These are phyloP conservation scores for Orbilia quercus DNA, from an alignment of 2,329 filamentous ascomycete species.

Conservation along the genomic window DNA sequence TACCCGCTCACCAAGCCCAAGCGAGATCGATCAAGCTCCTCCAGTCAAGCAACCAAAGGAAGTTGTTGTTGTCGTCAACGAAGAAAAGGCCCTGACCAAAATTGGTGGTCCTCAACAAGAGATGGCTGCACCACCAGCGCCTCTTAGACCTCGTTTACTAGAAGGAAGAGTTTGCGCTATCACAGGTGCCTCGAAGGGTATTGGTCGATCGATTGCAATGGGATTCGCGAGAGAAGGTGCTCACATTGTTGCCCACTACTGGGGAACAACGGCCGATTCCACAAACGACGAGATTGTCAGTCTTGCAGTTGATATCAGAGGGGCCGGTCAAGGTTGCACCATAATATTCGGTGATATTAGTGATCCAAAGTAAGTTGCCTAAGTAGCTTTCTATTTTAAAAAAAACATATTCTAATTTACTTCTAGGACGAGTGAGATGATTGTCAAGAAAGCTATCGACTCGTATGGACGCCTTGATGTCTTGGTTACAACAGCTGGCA, in stretches of 20 bases:
- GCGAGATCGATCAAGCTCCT: conserved; percentile 36
- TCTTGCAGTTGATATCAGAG: conserved; percentile 60
- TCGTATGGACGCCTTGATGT: conserved; percentile 71
- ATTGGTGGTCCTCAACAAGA: conserved; percentile 21
- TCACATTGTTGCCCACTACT: conserved; percentile 60
- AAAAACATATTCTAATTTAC: conserved; percentile 12
- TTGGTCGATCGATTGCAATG: conserved; percentile 75
- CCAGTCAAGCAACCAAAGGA: conserved; percentile 33
- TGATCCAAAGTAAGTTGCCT: conserved; percentile 57
- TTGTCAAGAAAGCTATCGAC: conserved; percentile 59
- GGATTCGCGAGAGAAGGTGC: conserved; percentile 74
- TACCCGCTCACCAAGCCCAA: conserved; percentile 49
- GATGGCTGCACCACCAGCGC: conserved; percentile 46
- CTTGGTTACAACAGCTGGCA: conserved; percentile 72
- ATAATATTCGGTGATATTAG: conserved; percentile 60
- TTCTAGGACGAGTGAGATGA: conserved; percentile 58
- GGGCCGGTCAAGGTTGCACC: conserved; percentile 59
- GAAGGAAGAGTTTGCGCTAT: conserved; percentile 66
- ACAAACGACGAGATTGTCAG: conserved; percentile 61
- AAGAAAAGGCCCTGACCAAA: conserved; percentile 45
- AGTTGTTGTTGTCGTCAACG: conserved; percentile 50
- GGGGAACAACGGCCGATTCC: conserved; percentile 58
- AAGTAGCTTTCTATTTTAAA: background rate
- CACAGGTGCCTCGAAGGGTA: conserved; percentile 77
- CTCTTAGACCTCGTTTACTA: conserved; percentile 58